Base-by-base conservation (phyloP, 768 basidiomycete genomes). In the Lactarius sanguifluus region DNA sequence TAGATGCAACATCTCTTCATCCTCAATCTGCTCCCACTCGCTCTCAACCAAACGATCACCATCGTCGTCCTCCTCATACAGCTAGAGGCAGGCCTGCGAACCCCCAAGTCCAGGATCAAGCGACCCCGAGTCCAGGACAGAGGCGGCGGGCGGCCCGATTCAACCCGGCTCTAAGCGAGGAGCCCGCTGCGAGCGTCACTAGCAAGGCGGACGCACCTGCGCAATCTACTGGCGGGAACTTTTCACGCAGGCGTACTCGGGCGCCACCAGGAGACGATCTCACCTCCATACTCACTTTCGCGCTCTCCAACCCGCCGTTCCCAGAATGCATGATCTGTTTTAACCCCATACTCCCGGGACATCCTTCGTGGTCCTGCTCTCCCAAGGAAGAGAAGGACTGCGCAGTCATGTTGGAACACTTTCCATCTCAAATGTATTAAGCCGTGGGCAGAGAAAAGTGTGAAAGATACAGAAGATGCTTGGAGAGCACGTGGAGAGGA, bases 361-460 rank as follows among this genome's bases (percentile, higher is more conserved):
- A 96, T 63, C 82, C 85, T 4, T 92, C 88, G 0, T 96, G 94
- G 92, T 94, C 92, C 0, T 98, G 96, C 75, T 87, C 89, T 10
- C 87, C 89, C 3, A 43, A 55, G 69, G 56, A 64, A 64, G 65
- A 57, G 62, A 68, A 72, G 32, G 75, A 69, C 8, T n/a, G 76
- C 80, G 7, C 87, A 87, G 66, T 91, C 86, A 71, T 98, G 96
- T 72, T 96, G 91, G 87, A 91, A 86, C 13, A 87, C 92, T 0
- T 95, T 97, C 72, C 96, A 98, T 77, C 80, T 96, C 28, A 89
- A 88, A 71, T 98, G 96, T 72, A 91, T 98, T 70, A 82, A 84
- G 9, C 83, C 90, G 0, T 98, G 96, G 96, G 94, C 94, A 0
- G 77, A 81, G 34, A 91, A 92, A 77, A 91, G 88, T 72, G 86